Evolutionary conservation across 2,329 filamentous ascomycete genomes (phyloP), one percentile per base, ranked within the genome.

Genomic region (Fusarium verrucosum): DNA sequence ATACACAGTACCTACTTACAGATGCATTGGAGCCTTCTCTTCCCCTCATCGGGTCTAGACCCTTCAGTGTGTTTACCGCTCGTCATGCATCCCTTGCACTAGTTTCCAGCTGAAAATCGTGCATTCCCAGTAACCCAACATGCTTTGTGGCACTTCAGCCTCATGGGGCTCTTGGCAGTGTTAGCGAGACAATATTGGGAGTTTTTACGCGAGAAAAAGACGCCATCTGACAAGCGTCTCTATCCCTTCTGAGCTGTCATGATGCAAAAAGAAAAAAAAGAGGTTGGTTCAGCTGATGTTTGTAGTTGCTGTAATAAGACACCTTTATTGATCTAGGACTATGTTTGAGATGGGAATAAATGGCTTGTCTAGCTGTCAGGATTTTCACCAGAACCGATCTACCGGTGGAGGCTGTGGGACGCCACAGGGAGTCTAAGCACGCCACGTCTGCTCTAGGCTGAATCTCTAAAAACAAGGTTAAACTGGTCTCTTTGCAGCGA

Each of bases 391-490:
- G 20, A 17, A 5, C 23, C n/a, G n/a, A 33, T 14, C 17, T 40
- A 16, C 40, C 50, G 19, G 23, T n/a, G 7, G 40, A 20, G 49
- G 37, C 37, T 37, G 47, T 19, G 49, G 20, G 13, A 10, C 26
- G 13, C 14, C 50, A 16, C 37, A 55, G 7, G 10, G 19, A 19
- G 26, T 4, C 19, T 51, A 45, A 17, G 26, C 6, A 11, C 26
- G 47, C 47, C 47, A 50, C 19, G 20, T 42, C 20, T 42, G 32
- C 42, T 22, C 52, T 55, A 55, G 30, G 26, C 52, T 36, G 35
- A 36, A 26, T 36, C 41, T 57, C 11, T 58, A 58, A 58, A 58
- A 25, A 58, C 52, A 58, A 58, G 52, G 35, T 58, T 63, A 63
- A 50, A 49, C 41, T 41, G 60, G 58, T 13, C 9, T 53, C 26